Base-by-base conservation (phyloP, 768 basidiomycete species). In the Lactarius sanguifluus region DNA sequence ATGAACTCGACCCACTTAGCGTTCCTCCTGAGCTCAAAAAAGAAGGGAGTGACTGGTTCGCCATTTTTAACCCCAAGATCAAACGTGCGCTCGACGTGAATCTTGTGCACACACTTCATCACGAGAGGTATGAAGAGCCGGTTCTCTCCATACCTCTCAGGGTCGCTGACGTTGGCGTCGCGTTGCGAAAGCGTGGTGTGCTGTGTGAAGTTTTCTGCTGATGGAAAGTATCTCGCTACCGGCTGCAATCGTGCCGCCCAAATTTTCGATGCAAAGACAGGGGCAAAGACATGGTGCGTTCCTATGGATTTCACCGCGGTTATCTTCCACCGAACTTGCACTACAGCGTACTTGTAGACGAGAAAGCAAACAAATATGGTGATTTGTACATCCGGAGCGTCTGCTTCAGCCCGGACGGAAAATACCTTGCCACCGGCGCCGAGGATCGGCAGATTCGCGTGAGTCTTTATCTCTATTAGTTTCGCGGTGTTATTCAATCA, bases 211-310 rank as follows among this genome's bases (percentile, higher is more conserved):
- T 96, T 97, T 79, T 96, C 94, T 60, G 91, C 93, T 16, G 95
- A 98, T 76, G 94, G 96, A 32, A 94, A 92, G 76, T 88, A 82
- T 67, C 85, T 98, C 38, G 96, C 96, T 36, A 98, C 96, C 5
- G 96, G 96, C 15, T 98, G 96, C 78, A 98, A 98, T 78, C 84
- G 93, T 50, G 93, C 94, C 0, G 94, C 95, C 23, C 95, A 97
- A 76, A 95, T 98, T 64, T 98, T 92, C 75, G 94, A 98, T 74
- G 91, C 90, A 32, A 91, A 91, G 78, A 90, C 91, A 0, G 96
- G 96, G 8, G 75, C 73, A 0, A 94, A 92, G 78, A 89, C 89
- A 36, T 94, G 90, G 95, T 94, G 70, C 63, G 87, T 75, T 69
- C 50, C 36, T n/a, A 13, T 50, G n/a, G 10, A 58, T 32, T 47